Base-by-base conservation (phyloP, 2,329 filamentous ascomycete species). In the Colletotrichum falcatum region DNA sequence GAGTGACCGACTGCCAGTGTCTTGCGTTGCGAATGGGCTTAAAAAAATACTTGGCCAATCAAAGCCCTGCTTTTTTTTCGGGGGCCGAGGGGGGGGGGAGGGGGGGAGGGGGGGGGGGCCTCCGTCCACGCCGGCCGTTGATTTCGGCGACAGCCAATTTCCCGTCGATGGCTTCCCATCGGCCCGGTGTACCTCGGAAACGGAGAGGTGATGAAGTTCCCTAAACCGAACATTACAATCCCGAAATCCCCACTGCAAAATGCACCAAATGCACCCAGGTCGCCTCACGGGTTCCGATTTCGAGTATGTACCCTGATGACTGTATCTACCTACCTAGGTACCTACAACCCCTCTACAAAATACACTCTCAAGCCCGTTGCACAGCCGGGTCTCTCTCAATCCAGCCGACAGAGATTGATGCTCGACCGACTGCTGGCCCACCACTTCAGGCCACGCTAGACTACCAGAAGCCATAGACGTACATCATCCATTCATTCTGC, bases 31-130 rank as follows among this genome's bases (percentile, higher is more conserved):
- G 28, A 30, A 65, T 64, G 51, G 65, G 60, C 61, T 65, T 46
- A 44, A 66, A 61, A 66, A 61, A 70, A 51, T 39, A 49, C 58
- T 58, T 46, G 58, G 11, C 67, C 67, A 70, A 70, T 70, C 56
- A 66, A 8, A 49, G 16, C 2, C 8, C 4, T n/a, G n/a, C n/a
- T n/a, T n/a, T n/a, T n/a, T n/a, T n/a, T n/a, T n/a, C n/a, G n/a
- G n/a, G n/a, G 28, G 18, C 28, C 46, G 37, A 14, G 55, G 14
- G 26, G 14, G 48, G 48, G 44, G 33, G 46, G 42, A 61, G 42
- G 33, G 28, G 35, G 60, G 12, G 48, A 23, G 12, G 48, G 26
- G 30, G 26, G 18, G n/a, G 42, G 20, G 14, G n/a, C n/a, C n/a
- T n/a, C n/a, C 44, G 61, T 49, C 26, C n/a, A 42, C 28, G 18